Base-by-base conservation (phyloP, 1,139 yeast species). In the Lodderomyces pseudojiufengensis region DNA sequence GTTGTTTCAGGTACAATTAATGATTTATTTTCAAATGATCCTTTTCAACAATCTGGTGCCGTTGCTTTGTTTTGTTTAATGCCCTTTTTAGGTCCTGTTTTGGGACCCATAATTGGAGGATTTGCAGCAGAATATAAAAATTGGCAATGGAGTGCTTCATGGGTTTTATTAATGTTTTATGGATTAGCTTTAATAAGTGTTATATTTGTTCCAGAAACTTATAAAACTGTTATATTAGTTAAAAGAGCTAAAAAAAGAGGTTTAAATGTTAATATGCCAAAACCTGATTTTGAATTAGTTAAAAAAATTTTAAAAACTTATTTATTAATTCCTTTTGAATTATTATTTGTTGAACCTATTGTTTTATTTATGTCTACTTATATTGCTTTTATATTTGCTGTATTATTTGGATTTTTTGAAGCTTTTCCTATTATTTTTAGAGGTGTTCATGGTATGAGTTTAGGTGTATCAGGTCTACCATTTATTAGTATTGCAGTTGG, bases 1-100 rank as follows among this genome's bases (percentile, higher is more conserved):
- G 78, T 85, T 47, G 95, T 92, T 9, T 94, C 90, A 40, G 97
- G 95, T 41, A 78, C 95, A 3, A 74, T 87, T 42, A 72, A 83
- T 40, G 97, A 88, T 59, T 61, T 82, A 29, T 82, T 86, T 81
- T 48, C 58, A 3, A 43, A 47, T 21, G 73, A 69, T 29, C 76
- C 78, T n/a, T 72, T 70, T 31, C 78, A 78, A 51, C 61, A 78
- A 52, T 83, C 85, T 11, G 50, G 80, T 12, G 90, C 92, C 13
- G 75, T 84, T 76, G 77, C 86, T 2, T 65, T 74, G 36, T 84
- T 80, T 62, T 78, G 82, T 62, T 61, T 76, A 48, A 83, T 80
- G 27, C 87, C 86, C 28, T 80, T 79, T 50, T 71, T 81, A 56
- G 95, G 95, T 42, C 95, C 95, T 2, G 84, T 83, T 29, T 59